A percentile compares a stretch with the other conserved stretches of the same genome.
Conservation (phyloP, 2,329 filamentous ascomycete species). For the Nectriaceae sp. region DNA sequence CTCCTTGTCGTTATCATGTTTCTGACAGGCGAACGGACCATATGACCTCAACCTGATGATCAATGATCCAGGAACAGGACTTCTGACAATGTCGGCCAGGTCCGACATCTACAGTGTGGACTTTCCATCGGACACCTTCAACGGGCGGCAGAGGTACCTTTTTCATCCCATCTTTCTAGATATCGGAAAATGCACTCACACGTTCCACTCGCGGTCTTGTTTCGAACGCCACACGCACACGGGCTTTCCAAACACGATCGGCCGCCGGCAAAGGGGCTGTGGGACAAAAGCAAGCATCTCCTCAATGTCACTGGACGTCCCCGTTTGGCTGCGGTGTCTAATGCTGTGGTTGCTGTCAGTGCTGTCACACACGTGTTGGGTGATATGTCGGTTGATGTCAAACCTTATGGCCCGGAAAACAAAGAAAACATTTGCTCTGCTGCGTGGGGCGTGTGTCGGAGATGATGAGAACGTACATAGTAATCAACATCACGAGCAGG, state of each 20-base stretch:
- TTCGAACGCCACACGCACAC: no score
- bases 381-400: no score
- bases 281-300: neutral
- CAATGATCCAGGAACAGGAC: neutral
- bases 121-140: slow-evolving; percentile 1
- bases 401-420: no score
- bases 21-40: neutral
- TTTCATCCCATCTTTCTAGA: slow-evolving; percentile 1
- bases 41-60: neutral
- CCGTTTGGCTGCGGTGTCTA: no score
- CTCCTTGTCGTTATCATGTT: neutral
- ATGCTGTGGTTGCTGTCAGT: no score
- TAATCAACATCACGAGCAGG: no score
- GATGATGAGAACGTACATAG: no score
- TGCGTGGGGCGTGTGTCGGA: no score
- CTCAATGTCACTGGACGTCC: neutral
- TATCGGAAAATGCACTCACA: neutral
- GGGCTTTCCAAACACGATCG: neutral
- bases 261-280: neutral
- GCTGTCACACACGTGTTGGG: no score
- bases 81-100: neutral
- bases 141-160: neutral
- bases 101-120: neutral
- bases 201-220: neutral
- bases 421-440: no score